Percentiles rank a stretch among this genome's conserved stretches.
Evolutionary conservation across 2,329 filamentous ascomycete species (phyloP).

Genomic region (Alternaria arbusti): DNA sequence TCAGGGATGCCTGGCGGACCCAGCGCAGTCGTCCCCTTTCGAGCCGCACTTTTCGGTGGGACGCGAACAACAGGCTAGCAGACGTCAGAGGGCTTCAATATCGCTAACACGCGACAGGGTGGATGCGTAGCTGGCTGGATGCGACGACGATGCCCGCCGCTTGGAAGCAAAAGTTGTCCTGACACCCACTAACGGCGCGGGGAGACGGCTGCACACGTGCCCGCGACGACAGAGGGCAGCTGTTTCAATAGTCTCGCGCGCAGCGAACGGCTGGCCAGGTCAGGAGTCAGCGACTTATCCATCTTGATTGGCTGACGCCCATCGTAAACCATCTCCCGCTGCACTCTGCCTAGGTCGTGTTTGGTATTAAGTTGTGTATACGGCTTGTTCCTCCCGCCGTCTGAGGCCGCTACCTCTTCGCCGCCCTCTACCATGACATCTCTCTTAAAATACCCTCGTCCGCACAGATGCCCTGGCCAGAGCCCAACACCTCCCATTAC

Average conservation of each 20-base stretch:
- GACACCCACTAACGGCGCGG: conserved; percentile 15
- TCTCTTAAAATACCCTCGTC: background rate
- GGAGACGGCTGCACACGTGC: conserved; percentile 17
- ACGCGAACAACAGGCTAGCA: conserved; percentile 21
- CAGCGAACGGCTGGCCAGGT: background rate
- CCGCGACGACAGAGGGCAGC: background rate
- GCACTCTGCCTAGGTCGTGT: background rate
- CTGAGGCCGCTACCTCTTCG: background rate
- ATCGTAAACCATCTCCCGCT: background rate
- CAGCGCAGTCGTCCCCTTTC: conserved; percentile 24
- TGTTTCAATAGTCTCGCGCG: background rate
- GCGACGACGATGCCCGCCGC: conserved; percentile 6
- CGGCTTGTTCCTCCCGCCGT: background rate
- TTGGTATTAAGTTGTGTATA: background rate
- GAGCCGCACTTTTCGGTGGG: conserved; percentile 30
- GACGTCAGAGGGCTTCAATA: conserved; percentile 13
- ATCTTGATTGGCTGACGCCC: background rate
- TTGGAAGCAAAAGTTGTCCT: conserved; percentile 11
- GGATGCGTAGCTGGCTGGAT: conserved; percentile 3
- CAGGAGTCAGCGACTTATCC: background rate
- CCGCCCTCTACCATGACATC: background rate
- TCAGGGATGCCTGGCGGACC: conserved; percentile 25
- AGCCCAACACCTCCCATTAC: background rate
- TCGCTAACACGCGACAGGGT: conserved; percentile 5
- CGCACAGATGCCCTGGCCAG: background rate